Base-by-base conservation (phyloP, 179 eudicot species). In the Beta corolliflora region DNA sequence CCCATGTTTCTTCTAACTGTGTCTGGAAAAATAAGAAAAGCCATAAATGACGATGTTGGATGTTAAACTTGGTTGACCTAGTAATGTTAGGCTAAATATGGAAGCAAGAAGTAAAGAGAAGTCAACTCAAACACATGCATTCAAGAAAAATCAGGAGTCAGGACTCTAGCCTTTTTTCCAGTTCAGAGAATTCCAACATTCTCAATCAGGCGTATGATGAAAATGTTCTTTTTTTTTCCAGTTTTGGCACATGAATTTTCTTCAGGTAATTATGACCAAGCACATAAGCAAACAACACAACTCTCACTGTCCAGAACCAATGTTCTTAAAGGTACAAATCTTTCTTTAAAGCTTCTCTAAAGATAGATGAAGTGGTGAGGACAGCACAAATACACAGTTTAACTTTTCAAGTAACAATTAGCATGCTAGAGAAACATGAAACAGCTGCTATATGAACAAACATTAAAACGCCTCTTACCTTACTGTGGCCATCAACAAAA, bases 1-100 rank as follows among this genome's bases (percentile, higher is more conserved):
- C 87, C 98, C 99, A 96, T 77, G 97, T 96, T 88, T 96, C 96
- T 79, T 96, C 98, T 85, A 96, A 83, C 50, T 79, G 93, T 78
- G 99, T 87, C 99, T 96, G 94, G 73, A 71, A 25, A 54, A 55
- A 16, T 5, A 41, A n/a, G 41, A 36, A 61, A n/a, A n/a, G 19
- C 66, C 74, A 18, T 80, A 63, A 64, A 36, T 68, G 52, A 77
- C 31, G 23, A 58, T 46, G 16, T 23, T 41, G 9, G 14, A 76
- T 16, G 63, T 21, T 15, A 21, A 12, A 66, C 9, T 44, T 45
- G 53, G 63, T 54, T n/a, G 7, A 9, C 54, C 45, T 66, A 54
- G 54, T 64, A 55, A 77, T 18, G 21, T 45, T 60, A 41, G 36
- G 55, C 23, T 63, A 65, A 77, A 63, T 19, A 77, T 14, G 7